Conservation (phyloP, 805 yeast genomes). For the Lipomyces mesembrius region DNA sequence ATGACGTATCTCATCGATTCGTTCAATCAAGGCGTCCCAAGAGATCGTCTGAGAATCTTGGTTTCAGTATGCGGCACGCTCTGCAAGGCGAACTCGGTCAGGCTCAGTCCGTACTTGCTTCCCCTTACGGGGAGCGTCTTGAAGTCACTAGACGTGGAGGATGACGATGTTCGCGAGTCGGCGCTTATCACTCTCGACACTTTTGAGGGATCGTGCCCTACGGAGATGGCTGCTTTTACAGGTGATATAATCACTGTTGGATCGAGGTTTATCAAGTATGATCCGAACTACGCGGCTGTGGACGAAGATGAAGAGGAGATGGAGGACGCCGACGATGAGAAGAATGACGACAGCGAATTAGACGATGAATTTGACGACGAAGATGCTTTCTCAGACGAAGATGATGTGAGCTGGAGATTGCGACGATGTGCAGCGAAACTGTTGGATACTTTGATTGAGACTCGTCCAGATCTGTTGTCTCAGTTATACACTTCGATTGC, state of each 20-base stretch:
- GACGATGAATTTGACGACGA: constrained; percentile 54
- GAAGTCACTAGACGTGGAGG: constrained; percentile 41
- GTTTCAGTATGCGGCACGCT: constrained; percentile 40
- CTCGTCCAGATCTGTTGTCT: constrained; percentile 49
- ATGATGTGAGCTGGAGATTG: constrained; percentile 66
- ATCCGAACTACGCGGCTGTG: constrained; percentile 52
- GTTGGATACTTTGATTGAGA: constrained; percentile 48
- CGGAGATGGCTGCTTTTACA: constrained; percentile 43
- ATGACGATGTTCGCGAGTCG: constrained; percentile 56
- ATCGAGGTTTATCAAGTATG: constrained; percentile 49
- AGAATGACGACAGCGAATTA: constrained; percentile 47
- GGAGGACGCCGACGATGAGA: constrained; percentile 42
- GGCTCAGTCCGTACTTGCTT: constrained; percentile 32
- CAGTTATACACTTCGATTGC: constrained; percentile 43
- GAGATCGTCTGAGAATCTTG: constrained; percentile 27
- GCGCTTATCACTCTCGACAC: constrained; percentile 50
- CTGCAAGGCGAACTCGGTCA: constrained; percentile 39
- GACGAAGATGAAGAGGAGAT: constrained; percentile 29
- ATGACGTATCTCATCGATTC: constrained; percentile 26
- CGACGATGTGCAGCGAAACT: constrained; percentile 58
- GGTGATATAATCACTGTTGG: constrained; percentile 44
- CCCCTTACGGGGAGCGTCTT: constrained; percentile 36
- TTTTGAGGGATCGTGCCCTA: constrained; percentile 51
- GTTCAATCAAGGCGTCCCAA: constrained; percentile 16
- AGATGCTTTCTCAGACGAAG: constrained; percentile 48